Evolutionary conservation across 768 basidiomycete species (phyloP).

Genomic region (Russula sp.): DNA sequence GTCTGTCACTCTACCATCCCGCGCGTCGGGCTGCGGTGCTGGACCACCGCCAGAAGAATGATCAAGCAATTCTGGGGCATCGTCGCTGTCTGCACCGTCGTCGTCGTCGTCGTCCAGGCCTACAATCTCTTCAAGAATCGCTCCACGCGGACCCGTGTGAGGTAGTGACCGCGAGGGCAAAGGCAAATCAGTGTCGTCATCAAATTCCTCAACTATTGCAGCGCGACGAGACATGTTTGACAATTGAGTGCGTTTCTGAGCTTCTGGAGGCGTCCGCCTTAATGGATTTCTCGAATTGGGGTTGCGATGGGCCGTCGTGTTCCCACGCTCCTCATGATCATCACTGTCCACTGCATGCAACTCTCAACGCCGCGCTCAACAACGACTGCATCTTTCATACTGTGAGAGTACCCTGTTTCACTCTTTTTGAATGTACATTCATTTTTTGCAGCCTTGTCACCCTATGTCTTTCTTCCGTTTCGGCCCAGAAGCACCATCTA

Average conservation of each 20-base stretch:
- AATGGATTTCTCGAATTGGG: neutral
- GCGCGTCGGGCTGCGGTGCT: constrained; percentile 24
- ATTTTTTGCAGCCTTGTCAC: constrained; percentile 11
- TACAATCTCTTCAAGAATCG: constrained; percentile 63
- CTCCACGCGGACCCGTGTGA: constrained; percentile 61
- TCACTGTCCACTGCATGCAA: neutral
- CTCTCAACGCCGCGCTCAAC: constrained; percentile 3
- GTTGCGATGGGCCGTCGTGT: constrained; percentile 4
- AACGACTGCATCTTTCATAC: constrained; percentile 5
- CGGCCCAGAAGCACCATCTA: constrained; percentile 3
- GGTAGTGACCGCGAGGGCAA: constrained; percentile 63
- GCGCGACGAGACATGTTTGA: constrained; percentile 60
- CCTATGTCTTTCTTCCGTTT: constrained; percentile 10
- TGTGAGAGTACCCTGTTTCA: neutral
- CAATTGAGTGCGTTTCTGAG: neutral
- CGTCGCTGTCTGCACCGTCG: constrained; percentile 23
- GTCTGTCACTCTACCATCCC: constrained; percentile 45
- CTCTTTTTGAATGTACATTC: neutral
- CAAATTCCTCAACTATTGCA: constrained; percentile 73
- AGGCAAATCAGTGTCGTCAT: constrained; percentile 91
- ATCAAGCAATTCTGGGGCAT: constrained; percentile 33
- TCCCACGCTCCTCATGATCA: constrained; percentile 20
- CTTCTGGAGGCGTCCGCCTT: neutral
- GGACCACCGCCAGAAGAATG: constrained; percentile 52
- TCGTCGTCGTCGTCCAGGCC: constrained; percentile 53